Evolutionary conservation across 257 asterid genomes (phyloP).

Genomic region (Thymus quinquecostatus): DNA sequence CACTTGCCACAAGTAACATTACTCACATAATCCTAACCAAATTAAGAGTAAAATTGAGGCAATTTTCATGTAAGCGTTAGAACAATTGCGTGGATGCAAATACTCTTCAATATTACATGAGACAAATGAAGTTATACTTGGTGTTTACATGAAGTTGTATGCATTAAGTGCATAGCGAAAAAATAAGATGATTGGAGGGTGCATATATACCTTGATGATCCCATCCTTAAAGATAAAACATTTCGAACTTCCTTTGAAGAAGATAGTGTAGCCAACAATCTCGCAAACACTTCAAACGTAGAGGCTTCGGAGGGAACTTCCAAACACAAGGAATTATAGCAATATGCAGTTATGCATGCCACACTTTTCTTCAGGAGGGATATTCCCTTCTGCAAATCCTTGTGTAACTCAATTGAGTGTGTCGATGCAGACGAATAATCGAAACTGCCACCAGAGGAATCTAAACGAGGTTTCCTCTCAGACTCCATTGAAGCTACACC

Average conservation of each 20-base stretch:
- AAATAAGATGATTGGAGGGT: too few relatives aligned
- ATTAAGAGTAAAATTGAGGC: slow-evolving; percentile 8
- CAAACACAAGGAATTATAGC: slow-evolving; percentile 68
- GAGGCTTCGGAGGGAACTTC: slow-evolving; percentile 88
- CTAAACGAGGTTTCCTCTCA: slow-evolving; percentile 77
- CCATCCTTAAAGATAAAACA: slow-evolving; percentile 70
- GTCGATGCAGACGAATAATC: slow-evolving; percentile 79
- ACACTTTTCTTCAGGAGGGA: slow-evolving; percentile 98
- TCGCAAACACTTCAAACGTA: slow-evolving; percentile 92
- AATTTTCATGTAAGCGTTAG: neutral
- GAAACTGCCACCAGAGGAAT: slow-evolving; percentile 76
- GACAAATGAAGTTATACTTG: neutral
- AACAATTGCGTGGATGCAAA: neutral
- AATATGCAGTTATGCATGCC: slow-evolving; percentile 88
- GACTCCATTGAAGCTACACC: slow-evolving; percentile 96
- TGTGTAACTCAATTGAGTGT: slow-evolving; percentile 83
- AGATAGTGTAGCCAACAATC: slow-evolving; percentile 78
- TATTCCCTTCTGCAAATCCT: slow-evolving; percentile 98
- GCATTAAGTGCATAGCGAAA: too few relatives aligned
- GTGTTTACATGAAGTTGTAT: too few relatives aligned
- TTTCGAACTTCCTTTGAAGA: slow-evolving; percentile 93
- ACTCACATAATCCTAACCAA: slow-evolving; percentile 18
- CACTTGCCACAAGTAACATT: slow-evolving; percentile 6
- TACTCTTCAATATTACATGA: neutral
- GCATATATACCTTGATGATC: slow-evolving; percentile 63